Base-by-base conservation (phyloP, 2,329 filamentous ascomycete genomes). In the Xylariaceae sp. region DNA sequence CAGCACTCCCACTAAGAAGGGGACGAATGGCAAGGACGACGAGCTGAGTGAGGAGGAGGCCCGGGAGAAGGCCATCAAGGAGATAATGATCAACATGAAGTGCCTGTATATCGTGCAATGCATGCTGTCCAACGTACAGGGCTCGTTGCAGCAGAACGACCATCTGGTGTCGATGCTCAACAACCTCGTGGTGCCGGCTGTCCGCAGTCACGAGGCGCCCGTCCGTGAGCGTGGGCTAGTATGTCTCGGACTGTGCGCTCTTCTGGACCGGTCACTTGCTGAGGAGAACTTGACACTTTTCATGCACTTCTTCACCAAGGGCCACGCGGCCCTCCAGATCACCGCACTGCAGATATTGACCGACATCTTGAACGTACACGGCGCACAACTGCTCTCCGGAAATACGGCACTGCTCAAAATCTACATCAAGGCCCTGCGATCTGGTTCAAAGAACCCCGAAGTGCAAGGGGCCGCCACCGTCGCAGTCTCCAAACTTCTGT, bases 41-140 rank as follows among this genome's bases (percentile, higher is more conserved):
- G 69, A 70, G 39, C 52, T 76, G 41, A 75, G 67, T 35, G 79
- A 83, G 40, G 83, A 85, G 50, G 78, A 82, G 47, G 76, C 78
- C 8, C 73, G 78, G 50, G 73, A 76, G 32, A 94, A 89, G 40
- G 87, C 85, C 1, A 79, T 96, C 50, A 82, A 79, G 50, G 88
- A 96, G 64, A 92, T 96, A 57, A 81, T 96, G 69, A 85, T 97
- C 61, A 97, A 97, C 69, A 89, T 96, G 78, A 97, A 97, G 66
- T 97, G 92, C 62, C 73, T 98, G 46, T 86, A 96, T 59, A 96
- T 98, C 51, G 89, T 94, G 17, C 88, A 96, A 62, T 97, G 88
- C 70, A 95, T 97, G 85, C 74, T 98, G 36, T 82, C 94, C 58
- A 95, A 97, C 56, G 87, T 98, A 8, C 76, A 85, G 37, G 87